Base-by-base conservation (phyloP, 495 filamentous ascomycete genomes). In the Ramalina intermedia region DNA sequence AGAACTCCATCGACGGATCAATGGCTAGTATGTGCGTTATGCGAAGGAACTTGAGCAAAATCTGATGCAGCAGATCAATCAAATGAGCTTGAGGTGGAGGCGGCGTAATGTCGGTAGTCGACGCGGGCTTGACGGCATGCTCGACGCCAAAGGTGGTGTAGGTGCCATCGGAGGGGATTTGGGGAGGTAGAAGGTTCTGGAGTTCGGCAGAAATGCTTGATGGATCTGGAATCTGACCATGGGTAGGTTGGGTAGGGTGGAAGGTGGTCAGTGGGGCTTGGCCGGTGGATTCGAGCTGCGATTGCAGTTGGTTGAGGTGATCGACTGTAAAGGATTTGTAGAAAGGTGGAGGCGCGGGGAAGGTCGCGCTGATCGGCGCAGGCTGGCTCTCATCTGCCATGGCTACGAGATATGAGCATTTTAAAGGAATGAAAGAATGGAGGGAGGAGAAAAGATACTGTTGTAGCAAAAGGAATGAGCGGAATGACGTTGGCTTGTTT, bases 321-420 rank as follows among this genome's bases (percentile, higher is more conserved):
- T 81, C 76, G 3, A 75, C 58, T 0, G 86, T 95, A 67, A 96
- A 96, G 61, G 80, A 71, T 53, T 85, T 82, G 77, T 86, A 96
- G 69, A 94, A 88, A 3, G 84, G 80, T 18, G 91, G 91, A 4
- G 91, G 91, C 14, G 83, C 73, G 16, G 91, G 90, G 65, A 87
- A 87, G 23, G 77, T 69, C 12, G 74, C 69, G n/a, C 69, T 65
- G n/a, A 73, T 65, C 23, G 71, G 59, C 24, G 60, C 52, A 4
- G 52, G 52, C 50, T 69, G 67, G 53, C 68, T 68, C 44, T 76
- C 61, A 17, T 78, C 78, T 5, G 71, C 74, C 73, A 79, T 80
- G 23, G 7, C 16, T 6, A 13, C 8, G 6, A 5, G 36, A 17
- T 3, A 41, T 13, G 12, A 3, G 29, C 29, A 9, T 13, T 33